These are phyloP conservation scores for Fonsecaea pugnacius DNA, from an alignment of 2,329 filamentous ascomycete species.

Conservation along the genomic window DNA sequence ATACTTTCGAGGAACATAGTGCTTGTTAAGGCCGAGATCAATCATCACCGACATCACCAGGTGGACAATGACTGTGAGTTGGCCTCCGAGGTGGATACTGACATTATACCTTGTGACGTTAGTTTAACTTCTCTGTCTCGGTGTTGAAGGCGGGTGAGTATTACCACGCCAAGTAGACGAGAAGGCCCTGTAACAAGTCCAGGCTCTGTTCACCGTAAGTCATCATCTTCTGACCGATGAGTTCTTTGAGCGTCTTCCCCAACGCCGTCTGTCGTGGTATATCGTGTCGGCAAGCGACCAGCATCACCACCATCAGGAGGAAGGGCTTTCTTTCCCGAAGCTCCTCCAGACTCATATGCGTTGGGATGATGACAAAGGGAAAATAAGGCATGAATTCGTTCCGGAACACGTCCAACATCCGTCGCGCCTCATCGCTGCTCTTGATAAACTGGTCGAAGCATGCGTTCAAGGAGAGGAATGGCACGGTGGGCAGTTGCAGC, in stretches of 20 bases:
- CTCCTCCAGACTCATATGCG: constrained; percentile 29
- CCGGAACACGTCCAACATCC: constrained; percentile 28
- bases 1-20: constrained; percentile 1
- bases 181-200: constrained; percentile 48
- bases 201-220: constrained; percentile 43
- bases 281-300: constrained; percentile 38
- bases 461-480: constrained; percentile 8
- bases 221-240: constrained; percentile 42
- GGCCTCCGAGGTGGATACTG: constrained; percentile 33
- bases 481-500: background rate
- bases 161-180: constrained; percentile 46
- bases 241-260: constrained; percentile 39
- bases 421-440: constrained; percentile 26
- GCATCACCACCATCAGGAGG: constrained; percentile 44
- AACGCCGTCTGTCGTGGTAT: constrained; percentile 39
- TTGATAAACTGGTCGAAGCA: constrained; percentile 18
- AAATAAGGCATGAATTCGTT: constrained; percentile 37
- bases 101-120: constrained; percentile 22
- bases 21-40: constrained; percentile 42
- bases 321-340: constrained; percentile 40
- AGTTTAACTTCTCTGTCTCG: background rate
- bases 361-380: constrained; percentile 39
- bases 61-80: constrained; percentile 43
- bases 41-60: constrained; percentile 45
- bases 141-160: background rate